Evolutionary conservation across 2,329 filamentous ascomycete species (phyloP).

Genomic region (Colletotrichum echinochloae): DNA sequence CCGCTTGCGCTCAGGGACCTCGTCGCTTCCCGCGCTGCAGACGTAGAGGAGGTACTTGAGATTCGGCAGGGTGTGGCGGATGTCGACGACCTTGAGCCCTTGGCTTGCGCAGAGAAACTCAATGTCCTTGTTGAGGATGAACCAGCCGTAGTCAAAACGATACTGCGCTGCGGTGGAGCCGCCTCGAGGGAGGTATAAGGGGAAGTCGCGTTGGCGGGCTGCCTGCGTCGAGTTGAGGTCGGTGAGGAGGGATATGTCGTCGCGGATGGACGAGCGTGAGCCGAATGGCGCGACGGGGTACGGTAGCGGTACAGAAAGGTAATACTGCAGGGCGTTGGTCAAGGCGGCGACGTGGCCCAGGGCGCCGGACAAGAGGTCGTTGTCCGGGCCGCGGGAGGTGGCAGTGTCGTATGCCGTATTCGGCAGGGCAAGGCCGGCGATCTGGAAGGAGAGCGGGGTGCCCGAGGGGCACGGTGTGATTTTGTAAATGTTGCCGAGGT

Average conservation of each 20-base stretch:
- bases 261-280: slow-evolving; percentile 80
- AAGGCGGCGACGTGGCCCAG: slow-evolving; percentile 84
- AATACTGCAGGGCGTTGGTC: slow-evolving; percentile 81
- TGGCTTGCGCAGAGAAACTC: slow-evolving; percentile 75
- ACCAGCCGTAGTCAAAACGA: slow-evolving; percentile 95
- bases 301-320: slow-evolving; percentile 81
- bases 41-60: slow-evolving; percentile 93
- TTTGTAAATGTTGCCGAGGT: slow-evolving; percentile 82
- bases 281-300: slow-evolving; percentile 81
- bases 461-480: slow-evolving; percentile 73
- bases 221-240: slow-evolving; percentile 46
- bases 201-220: slow-evolving; percentile 76
- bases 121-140: slow-evolving; percentile 96
- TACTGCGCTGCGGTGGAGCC: slow-evolving; percentile 79
- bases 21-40: slow-evolving; percentile 80
- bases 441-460: slow-evolving; percentile 82
- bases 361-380: slow-evolving; percentile 82
- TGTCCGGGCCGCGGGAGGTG: slow-evolving; percentile 58
- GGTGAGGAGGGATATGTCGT: slow-evolving; percentile 73
- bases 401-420: slow-evolving; percentile 79
- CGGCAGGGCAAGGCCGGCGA: slow-evolving; percentile 81
- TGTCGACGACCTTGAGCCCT: slow-evolving; percentile 85
- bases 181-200: slow-evolving; percentile 75
- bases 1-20: slow-evolving; percentile 70
- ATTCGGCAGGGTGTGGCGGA: slow-evolving; percentile 92